Conservation (phyloP, 2,329 filamentous ascomycete genomes). For the Sclerotinia subarctica region DNA sequence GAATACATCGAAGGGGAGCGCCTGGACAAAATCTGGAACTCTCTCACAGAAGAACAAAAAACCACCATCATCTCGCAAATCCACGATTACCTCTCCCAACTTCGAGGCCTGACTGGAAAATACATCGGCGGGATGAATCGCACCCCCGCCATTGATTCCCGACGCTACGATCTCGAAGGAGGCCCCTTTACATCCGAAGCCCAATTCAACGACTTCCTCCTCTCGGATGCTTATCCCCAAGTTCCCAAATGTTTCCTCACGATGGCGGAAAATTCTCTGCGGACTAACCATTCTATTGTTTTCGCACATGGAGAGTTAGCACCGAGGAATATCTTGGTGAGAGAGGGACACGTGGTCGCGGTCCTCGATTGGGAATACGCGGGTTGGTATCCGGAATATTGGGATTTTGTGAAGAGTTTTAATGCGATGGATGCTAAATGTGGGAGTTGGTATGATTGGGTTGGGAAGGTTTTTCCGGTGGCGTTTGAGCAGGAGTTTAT, state of each 20-base stretch:
- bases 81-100: constrained; percentile 23
- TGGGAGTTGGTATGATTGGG: constrained; percentile 20
- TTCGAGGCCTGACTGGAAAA: constrained; percentile 16
- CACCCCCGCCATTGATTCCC: constrained; percentile 20
- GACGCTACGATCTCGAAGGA: constrained; percentile 20
- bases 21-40: constrained; percentile 22
- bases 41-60: constrained; percentile 19
- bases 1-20: constrained; percentile 23
- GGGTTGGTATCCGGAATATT: constrained; percentile 23
- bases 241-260: constrained; percentile 6
- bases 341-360: constrained; percentile 1
- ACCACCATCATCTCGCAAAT: constrained; percentile 19
- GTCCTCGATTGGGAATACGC: constrained; percentile 21
- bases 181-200: constrained; percentile 23
- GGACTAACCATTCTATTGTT: constrained; percentile 13
- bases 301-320: constrained; percentile 20
- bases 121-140: constrained; percentile 24
- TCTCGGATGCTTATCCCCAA: constrained; percentile 2
- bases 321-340: constrained; percentile 20
- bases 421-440: constrained; percentile 11
- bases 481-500: constrained; percentile 20
- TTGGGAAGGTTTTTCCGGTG: constrained; percentile 13
- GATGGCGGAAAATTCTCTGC: constrained; percentile 5
- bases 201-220: constrained; percentile 22
- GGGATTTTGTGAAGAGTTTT: constrained; percentile 20